Evolutionary conservation across 768 basidiomycete species (phyloP), one percentile per base, ranked within the genome.

Genomic region (Russula virescens): DNA sequence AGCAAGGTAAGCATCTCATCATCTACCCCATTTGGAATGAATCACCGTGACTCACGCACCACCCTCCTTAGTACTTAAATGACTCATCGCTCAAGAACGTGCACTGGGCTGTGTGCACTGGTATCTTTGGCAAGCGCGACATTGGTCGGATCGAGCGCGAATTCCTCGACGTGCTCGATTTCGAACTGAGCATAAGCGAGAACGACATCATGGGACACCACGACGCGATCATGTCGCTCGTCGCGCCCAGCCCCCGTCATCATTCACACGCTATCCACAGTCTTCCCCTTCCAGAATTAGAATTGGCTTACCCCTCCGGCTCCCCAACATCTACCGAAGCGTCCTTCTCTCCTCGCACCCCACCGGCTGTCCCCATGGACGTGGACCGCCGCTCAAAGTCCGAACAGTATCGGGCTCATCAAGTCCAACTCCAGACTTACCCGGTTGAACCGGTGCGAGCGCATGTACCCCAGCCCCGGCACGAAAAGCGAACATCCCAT

Each of bases 31-130:
- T 38, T 14, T 42, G 31, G 42, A 31, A 19, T 25, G 45, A 59
- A 67, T 59, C 28, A 59, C 26, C 26, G 0, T 60, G 51, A 56
- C 55, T 56, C 28, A 19, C 10, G 23, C 14, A 19, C 31, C 5
- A 6, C 38, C 8, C 38, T 9, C 38, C 38, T 11, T 63, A 90
- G 84, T 94, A 94, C 71, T 77, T 88, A 40, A 93, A 94, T 72
- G 93, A 95, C 72, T 91, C 88, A 11, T 88, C 88, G 25, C 80
- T 92, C 5, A 93, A 93, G 77, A 93, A 93, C 73, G 79, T 88
- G 38, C 91, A 93, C 72, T 93, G 91, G 91, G 86, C 88, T 3
- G 76, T 87, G 6, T 88, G 86, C 72, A 88, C 88, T 0, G 85
- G 85, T 49, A 83, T 89, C 11, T 89, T 89, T 70, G 86, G 88